Base-by-base conservation (phyloP, 768 basidiomycete genomes). In the Leccinum incarnatum region DNA sequence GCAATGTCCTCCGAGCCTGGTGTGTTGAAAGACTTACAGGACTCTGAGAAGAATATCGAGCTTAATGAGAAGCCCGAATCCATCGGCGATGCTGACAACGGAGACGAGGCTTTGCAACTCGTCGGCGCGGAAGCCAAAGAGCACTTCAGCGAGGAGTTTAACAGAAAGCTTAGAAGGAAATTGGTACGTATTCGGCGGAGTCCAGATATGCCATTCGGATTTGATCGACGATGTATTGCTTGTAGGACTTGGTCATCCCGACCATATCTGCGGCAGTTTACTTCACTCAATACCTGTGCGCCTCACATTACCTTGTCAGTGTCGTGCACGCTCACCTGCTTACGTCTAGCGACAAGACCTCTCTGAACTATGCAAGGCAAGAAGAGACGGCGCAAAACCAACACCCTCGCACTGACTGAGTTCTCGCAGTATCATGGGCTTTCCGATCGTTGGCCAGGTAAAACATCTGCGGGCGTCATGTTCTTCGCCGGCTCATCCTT, bases 281-380 rank as follows among this genome's bases (percentile, higher is more conserved):
- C 69, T 88, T 88, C 66, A 84, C 83, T 1, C 84, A 88, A 64
- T 87, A 81, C 63, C 67, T 87, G 83, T 87, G 65, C 54, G 81
- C 61, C 19, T 25, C 49, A n/a, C 19, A 53, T 45, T 6, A 27
- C 2, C 25, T 19, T 47, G 15, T 30, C 10, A 15, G 25, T 48
- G 21, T 14, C 29, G 11, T 10, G 9, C 7, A 29, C 29, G 8
- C 48, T 69, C 25, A 64, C 48, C 17, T 45, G 49, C 53, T 47
- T 56, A 2, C 36, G 36, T 57, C 4, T 57, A 86, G 85, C 58
- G 87, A 88, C 70, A 89, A 88, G 76, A 86, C 85, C 4, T 82
- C 84, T 12, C 68, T 87, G 40, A 87, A 86, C 67, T 87, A 87
- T 75, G 86, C 86, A n/a, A 85, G 83, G 84, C 81, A 25, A 25